Percentiles rank a stretch among this genome's conserved stretches.
These are phyloP conservation scores for Rhizopus sp. DNA, from an alignment of 371 early-diverging fungal species.

Conservation along the genomic window DNA sequence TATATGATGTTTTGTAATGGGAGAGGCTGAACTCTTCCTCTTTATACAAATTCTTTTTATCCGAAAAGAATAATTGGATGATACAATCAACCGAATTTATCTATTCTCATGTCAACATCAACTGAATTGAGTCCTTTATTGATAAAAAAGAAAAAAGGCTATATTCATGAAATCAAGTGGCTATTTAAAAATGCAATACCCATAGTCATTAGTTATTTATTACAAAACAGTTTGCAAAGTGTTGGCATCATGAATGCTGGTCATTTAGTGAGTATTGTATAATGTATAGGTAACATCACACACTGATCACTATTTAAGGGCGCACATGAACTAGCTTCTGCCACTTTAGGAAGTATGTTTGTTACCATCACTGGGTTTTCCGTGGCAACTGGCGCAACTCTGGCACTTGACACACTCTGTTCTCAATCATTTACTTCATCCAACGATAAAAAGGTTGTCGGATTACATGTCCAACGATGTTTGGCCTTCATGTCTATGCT, in stretches of 20 bases:
- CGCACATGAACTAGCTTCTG: conserved; percentile 75
- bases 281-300: neutral
- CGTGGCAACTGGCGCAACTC: conserved; percentile 73
- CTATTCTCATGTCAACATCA: neutral
- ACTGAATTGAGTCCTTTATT: conserved; percentile 5
- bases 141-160: conserved; percentile 12
- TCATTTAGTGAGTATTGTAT: conserved; percentile 36
- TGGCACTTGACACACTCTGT: conserved; percentile 88
- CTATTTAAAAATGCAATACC: conserved; percentile 56
- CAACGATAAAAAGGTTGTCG: conserved; percentile 66
- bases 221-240: conserved; percentile 65
- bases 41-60: neutral
- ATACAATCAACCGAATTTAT: neutral
- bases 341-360: conserved; percentile 77
- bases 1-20: too few relatives aligned
- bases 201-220: conserved; percentile 55
- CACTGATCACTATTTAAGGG: conserved; percentile 35
- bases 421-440: conserved; percentile 80
- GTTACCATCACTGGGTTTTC: conserved; percentile 83
- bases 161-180: conserved; percentile 36
- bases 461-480: conserved; percentile 81
- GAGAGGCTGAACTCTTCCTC: too few relatives aligned
- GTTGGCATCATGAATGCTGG: conserved; percentile 61
- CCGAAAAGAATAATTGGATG: neutral
- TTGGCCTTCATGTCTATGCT: conserved; percentile 67